Conservation (phyloP, 306 rosid genomes). For the Abrus pulchellus region DNA sequence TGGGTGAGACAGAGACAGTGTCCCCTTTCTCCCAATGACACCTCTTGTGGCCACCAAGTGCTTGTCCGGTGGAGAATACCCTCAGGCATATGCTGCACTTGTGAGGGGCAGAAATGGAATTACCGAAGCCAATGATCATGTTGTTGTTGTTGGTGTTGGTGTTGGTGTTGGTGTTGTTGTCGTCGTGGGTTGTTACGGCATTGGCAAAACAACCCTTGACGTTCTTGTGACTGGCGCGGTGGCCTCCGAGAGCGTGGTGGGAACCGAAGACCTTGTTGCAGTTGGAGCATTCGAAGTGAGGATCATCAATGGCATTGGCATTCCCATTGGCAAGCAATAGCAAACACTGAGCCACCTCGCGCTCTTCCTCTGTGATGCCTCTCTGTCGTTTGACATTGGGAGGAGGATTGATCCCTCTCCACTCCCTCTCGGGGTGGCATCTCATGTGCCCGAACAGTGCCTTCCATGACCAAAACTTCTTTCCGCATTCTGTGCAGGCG, state of each 20-base stretch:
- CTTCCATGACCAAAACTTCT: constrained; percentile 82
- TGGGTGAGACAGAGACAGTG: not conserved
- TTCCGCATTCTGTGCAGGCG: constrained; percentile 81
- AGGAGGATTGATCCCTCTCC: constrained; percentile 92
- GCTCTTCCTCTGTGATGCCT: constrained; percentile 56
- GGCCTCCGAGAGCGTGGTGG: constrained; percentile 84
- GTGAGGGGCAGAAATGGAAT: constrained; percentile 24
- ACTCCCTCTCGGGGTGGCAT: constrained; percentile 88
- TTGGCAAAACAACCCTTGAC: constrained; percentile 78
- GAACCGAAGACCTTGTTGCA: constrained; percentile 88
- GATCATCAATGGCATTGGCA: not conserved
- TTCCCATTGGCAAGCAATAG: constrained; percentile 60
- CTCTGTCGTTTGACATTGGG: constrained; percentile 17
- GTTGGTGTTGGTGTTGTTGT: not conserved
- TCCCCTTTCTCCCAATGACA: constrained; percentile 73
- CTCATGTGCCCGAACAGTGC: constrained; percentile 96
- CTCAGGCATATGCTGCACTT: constrained; percentile 61
- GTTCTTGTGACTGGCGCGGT: constrained; percentile 80
- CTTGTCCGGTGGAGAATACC: constrained; percentile 74
- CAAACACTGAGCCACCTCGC: constrained; percentile 68
- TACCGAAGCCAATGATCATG: no score
- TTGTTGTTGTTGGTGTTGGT: no score
- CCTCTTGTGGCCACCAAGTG: constrained; percentile 76
- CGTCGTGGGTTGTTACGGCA: not conserved
- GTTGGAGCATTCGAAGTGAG: constrained; percentile 69